phyloP scores from a whole-genome alignment of 345 rosid genomes.

The Syzygium aqueum region DNA sequence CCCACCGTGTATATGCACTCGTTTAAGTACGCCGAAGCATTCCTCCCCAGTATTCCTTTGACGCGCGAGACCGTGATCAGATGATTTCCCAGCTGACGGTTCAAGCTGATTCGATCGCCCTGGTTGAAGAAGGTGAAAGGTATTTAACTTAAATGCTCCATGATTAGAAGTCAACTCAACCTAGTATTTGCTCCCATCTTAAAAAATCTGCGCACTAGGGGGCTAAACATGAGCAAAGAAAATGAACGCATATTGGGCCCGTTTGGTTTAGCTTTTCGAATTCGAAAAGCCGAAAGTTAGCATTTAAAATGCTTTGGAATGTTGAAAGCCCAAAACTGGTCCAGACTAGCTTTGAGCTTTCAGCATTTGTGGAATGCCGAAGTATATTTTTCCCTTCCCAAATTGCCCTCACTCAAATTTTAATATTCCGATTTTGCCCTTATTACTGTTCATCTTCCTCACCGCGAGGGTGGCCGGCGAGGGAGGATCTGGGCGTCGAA shows the following conservation, averaged over 20 bases:
- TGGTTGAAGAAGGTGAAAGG: neutral
- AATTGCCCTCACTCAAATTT: too few relatives aligned
- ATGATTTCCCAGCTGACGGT: conserved; percentile 35
- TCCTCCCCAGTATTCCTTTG: neutral
- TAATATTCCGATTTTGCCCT: too few relatives aligned
- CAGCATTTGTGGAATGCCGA: too few relatives aligned
- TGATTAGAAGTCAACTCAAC: neutral
- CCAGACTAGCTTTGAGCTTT: too few relatives aligned
- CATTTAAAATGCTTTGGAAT: too few relatives aligned
- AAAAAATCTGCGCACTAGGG: neutral
- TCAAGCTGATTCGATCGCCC: conserved; percentile 35
- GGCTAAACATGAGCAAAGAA: neutral
- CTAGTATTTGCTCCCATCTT: neutral
- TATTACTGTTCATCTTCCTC: too few relatives aligned
- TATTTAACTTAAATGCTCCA: neutral
- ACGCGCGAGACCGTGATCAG: conserved; percentile 7
- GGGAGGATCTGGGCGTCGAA: too few relatives aligned
- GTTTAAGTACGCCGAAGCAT: conserved; percentile 10
- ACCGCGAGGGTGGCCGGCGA: too few relatives aligned
- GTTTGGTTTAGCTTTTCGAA: too few relatives aligned
- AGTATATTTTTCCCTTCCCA: too few relatives aligned
- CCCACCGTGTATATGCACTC: conserved; percentile 32
- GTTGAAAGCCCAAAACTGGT: too few relatives aligned
- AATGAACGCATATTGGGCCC: neutral
- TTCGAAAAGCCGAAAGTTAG: too few relatives aligned